phyloP scores from a whole-genome alignment of 2,329 filamentous ascomycete genomes.

The Sporothrix phasma region DNA sequence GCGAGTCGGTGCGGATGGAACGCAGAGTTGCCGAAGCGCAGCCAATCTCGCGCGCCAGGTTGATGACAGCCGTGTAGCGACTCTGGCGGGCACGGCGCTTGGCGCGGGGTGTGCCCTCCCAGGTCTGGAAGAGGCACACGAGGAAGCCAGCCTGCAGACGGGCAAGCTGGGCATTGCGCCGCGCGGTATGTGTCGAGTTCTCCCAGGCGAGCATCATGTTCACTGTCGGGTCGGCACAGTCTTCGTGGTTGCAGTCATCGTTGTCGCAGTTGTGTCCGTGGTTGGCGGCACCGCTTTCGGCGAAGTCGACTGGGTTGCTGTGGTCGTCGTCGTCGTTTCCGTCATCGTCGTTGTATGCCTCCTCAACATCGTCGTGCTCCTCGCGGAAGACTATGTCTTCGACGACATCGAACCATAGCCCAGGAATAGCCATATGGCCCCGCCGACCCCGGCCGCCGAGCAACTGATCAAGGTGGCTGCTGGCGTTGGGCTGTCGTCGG shows the following conservation, averaged over 20 bases:
- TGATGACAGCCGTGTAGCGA: neutral
- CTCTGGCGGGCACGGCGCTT: neutral
- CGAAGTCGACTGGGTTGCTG: neutral
- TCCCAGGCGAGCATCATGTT: constrained; percentile 1
- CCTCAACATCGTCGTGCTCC: neutral
- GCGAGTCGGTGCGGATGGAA: neutral
- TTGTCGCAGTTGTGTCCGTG: neutral
- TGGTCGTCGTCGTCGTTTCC: neutral
- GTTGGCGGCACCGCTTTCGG: neutral
- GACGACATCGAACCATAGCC: neutral
- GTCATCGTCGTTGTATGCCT: neutral
- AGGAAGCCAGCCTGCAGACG: neutral
- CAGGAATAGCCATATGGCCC: neutral
- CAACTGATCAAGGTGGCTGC: neutral
- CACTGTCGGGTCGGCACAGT: neutral
- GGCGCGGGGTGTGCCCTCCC: neutral
- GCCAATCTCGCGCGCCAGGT: constrained; percentile 1
- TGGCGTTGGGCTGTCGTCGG: neutral
- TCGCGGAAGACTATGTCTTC: constrained; percentile 3
- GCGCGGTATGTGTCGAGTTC: neutral
- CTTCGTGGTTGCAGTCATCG: neutral
- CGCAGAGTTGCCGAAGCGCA: neutral
- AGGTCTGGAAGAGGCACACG: constrained; percentile 6
- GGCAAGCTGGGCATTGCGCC: neutral
- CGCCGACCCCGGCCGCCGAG: neutral